Conservation (phyloP, 192 early-diverging fungal species). For the Coemansia sp. region DNA sequence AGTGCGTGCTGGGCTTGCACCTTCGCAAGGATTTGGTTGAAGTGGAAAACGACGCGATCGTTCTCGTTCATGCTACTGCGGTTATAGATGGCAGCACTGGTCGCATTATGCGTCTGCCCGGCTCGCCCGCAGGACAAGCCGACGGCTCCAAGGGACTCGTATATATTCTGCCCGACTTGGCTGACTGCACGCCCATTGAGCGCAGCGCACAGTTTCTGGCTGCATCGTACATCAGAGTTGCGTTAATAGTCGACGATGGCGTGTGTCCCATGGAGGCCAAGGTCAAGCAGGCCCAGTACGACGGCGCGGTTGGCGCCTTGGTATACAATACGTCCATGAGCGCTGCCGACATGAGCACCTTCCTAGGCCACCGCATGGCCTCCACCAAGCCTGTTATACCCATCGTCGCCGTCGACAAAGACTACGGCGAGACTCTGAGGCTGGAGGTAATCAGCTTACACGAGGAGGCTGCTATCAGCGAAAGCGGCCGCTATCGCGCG, state of each 20-base stretch:
- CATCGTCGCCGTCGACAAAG: slow-evolving; percentile 38
- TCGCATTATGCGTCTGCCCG: slow-evolving; percentile 29
- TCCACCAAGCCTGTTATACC: slow-evolving; percentile 28
- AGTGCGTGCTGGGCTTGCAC: slow-evolving; percentile 20
- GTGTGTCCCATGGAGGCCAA: slow-evolving; percentile 40
- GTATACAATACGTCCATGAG: slow-evolving; percentile 42
- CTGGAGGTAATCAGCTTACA: slow-evolving; percentile 31
- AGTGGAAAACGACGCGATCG: slow-evolving; percentile 44
- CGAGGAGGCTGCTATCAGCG: slow-evolving; percentile 23
- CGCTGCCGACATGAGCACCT: slow-evolving; percentile 18
- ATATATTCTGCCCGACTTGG: slow-evolving; percentile 31
- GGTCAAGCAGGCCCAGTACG: slow-evolving; percentile 46
- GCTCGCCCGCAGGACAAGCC: slow-evolving; percentile 30
- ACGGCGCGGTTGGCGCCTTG: slow-evolving; percentile 53
- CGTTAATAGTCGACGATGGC: slow-evolving; percentile 40
- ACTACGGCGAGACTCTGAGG: slow-evolving; percentile 48
- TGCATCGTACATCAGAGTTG: slow-evolving; percentile 44
- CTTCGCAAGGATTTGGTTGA: slow-evolving; percentile 56
- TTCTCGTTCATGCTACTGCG: slow-evolving; percentile 42
- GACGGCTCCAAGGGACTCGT: slow-evolving; percentile 49
- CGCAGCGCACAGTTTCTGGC: slow-evolving; percentile 35
- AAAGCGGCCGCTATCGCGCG: slow-evolving; percentile 29
- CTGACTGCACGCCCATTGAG: slow-evolving; percentile 34
- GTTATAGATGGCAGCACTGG: slow-evolving; percentile 36
- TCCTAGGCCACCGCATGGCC: slow-evolving; percentile 21